Evolutionary conservation across 805 yeast genomes (phyloP), one percentile per base, ranked within the genome.

Genomic region (Metschnikowia orientalis): DNA sequence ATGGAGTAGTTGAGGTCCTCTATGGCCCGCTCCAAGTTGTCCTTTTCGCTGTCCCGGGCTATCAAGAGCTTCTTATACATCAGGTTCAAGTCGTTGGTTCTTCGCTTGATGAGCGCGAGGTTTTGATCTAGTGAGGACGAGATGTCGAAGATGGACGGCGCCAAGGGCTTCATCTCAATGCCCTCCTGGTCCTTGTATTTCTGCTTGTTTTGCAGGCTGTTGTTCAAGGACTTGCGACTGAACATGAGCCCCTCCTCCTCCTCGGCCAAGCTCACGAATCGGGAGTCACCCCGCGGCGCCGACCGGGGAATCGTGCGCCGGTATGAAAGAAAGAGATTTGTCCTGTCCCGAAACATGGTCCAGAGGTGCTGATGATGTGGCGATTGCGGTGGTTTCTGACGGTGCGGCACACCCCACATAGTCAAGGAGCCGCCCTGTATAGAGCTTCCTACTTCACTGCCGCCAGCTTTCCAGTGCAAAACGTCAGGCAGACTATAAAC

Each of bases 281-380:
- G 51, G 13, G 50, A 40, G 52, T 35, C 47, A 34, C 40, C 38
- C 8, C 40, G 24, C 37, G 40, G 23, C 28, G 38, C 45, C n/a
- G 37, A 40, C 16, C 88, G 88, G 0, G 95, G 94, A 37, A 80
- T 81, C 8, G 97, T 88, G 39, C 92, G 77, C 42, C 98, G 76
- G 54, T 84, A 90, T 28, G 97, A 87, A 14, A 88, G 65, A 57
- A 71, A 90, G 44, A 90, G 70, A 53, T 89, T 90, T n/a, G 98
- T 92, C 56, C 97, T 71, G 61, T 92, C 97, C 56, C 97, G 72
- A 52, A 83, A 85, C 96, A 90, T 87, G 34, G 32, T 25, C 19
- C 15, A 21, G n/a, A n/a, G 32, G 26, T 29, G 26, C 11, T 11
- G 29, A n/a, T 8, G 31, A 13, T 17, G n/a, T n/a, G n/a, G n/a